Conservation (phyloP, 345 rosid species). For the Moringa oleifera region DNA sequence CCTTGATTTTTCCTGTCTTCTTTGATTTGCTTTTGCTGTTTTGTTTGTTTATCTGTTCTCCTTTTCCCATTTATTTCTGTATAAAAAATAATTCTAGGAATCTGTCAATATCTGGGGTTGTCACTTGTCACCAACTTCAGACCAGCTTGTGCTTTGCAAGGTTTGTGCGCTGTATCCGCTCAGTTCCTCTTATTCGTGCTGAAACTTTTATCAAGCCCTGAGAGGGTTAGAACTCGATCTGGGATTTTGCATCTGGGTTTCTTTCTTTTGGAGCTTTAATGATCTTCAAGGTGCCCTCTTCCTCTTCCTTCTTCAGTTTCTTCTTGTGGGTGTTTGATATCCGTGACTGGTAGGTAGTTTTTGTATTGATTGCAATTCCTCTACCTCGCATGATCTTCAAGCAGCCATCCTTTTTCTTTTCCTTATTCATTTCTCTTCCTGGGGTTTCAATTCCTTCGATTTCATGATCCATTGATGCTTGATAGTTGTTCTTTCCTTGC, state of each 20-base stretch:
- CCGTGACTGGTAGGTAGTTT: background rate
- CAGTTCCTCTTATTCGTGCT: background rate
- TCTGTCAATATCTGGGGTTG: conserved; percentile 23
- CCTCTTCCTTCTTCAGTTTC: background rate
- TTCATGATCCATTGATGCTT: too few species aligned
- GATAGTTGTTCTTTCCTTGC: background rate
- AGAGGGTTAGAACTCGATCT: conserved; percentile 14
- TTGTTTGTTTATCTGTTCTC: background rate
- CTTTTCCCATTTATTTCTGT: background rate
- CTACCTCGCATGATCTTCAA: background rate
- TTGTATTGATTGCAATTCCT: background rate
- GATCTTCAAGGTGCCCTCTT: background rate
- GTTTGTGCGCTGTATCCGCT: conserved; percentile 8
- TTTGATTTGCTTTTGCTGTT: background rate
- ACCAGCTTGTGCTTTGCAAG: conserved; percentile 25
- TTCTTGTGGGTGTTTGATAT: background rate
- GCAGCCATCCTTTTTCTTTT: background rate
- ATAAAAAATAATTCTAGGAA: conserved; percentile 15
- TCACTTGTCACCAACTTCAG: conserved; percentile 16
- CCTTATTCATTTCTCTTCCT: background rate
- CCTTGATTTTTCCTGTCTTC: background rate
- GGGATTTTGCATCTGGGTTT: background rate
- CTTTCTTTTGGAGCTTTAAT: background rate
- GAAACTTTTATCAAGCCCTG: background rate
- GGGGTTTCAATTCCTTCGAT: background rate